These are phyloP conservation scores for Canavalia gladiata DNA, from an alignment of 306 rosid genomes.

Conservation along the genomic window DNA sequence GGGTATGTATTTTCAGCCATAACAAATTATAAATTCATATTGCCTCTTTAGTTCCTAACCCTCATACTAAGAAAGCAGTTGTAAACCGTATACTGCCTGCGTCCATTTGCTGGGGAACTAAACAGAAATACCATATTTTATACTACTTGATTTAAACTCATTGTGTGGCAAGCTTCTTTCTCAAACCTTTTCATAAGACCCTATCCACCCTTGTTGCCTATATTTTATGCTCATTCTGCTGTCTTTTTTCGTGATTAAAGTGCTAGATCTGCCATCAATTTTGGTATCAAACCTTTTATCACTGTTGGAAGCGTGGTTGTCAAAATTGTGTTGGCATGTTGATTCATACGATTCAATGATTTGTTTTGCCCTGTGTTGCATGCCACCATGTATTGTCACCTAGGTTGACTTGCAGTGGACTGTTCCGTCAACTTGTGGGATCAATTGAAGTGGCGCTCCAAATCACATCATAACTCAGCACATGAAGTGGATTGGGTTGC, in stretches of 20 bases:
- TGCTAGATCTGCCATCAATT: conserved; percentile 9
- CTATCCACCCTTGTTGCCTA: not conserved
- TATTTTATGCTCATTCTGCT: not conserved
- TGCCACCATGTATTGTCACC: too few relatives aligned
- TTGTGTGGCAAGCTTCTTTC: conserved; percentile 8
- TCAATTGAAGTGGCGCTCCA: too few relatives aligned
- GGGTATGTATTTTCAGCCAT: not conserved
- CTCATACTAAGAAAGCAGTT: conserved; percentile 1
- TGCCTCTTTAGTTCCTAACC: conserved; percentile 1
- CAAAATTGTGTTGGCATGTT: too few relatives aligned
- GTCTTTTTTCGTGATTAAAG: not conserved
- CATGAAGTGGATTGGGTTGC: too few relatives aligned
- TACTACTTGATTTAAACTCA: not conserved
- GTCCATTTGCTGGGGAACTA: not conserved
- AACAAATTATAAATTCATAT: not conserved
- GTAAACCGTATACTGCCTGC: not conserved
- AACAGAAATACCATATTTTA: not conserved
- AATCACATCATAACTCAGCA: too few relatives aligned
- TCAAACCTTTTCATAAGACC: not conserved
- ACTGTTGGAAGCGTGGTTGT: conserved; percentile 1
- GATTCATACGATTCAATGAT: too few relatives aligned
- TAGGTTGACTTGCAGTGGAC: too few relatives aligned
- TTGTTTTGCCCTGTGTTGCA: too few relatives aligned
- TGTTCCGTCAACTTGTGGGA: too few relatives aligned
- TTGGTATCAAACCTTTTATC: not conserved